Percentiles rank a stretch among this genome's conserved stretches.
phyloP scores from a whole-genome alignment of 2,329 filamentous ascomycete genomes.

The Pseudogymnoascus verrucosus region DNA sequence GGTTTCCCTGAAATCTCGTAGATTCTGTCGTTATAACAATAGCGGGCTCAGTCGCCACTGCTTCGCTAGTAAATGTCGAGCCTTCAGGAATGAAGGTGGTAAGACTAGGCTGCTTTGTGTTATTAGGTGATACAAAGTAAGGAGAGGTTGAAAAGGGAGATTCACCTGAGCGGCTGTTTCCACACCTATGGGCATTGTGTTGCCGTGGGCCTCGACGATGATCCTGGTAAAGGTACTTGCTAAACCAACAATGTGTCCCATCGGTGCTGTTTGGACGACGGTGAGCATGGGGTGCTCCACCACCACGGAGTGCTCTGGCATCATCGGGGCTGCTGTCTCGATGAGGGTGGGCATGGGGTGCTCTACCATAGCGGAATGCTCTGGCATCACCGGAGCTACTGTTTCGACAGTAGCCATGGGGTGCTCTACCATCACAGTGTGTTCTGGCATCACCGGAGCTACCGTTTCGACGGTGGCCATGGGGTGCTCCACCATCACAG shows the following conservation, averaged over 20 bases:
- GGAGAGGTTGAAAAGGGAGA: neutral
- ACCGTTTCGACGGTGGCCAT: neutral
- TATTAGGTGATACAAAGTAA: neutral
- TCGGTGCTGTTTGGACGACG: neutral
- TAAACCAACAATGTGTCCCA: neutral
- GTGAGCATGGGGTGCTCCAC: neutral
- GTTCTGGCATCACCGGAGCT: neutral
- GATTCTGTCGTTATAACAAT: neutral
- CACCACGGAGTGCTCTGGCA: neutral
- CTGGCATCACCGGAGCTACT: no score
- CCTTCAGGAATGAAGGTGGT: neutral
- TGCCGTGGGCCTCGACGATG: neutral
- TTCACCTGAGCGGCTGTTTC: neutral
- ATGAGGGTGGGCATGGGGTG: no score
- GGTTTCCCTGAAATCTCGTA: neutral
- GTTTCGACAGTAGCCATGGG: neutral
- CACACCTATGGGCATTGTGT: neutral
- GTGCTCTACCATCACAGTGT: neutral
- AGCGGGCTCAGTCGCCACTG: neutral
- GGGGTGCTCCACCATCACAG: no score
- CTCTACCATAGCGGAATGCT: no score
- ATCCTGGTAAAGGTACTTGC: slow-evolving; percentile 7
- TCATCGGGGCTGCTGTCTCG: neutral
- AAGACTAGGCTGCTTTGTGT: neutral
- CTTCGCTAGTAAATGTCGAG: neutral